These are phyloP conservation scores for Sporothrix variecibatus DNA, from an alignment of 2,329 filamentous ascomycete genomes.

Conservation along the genomic window DNA sequence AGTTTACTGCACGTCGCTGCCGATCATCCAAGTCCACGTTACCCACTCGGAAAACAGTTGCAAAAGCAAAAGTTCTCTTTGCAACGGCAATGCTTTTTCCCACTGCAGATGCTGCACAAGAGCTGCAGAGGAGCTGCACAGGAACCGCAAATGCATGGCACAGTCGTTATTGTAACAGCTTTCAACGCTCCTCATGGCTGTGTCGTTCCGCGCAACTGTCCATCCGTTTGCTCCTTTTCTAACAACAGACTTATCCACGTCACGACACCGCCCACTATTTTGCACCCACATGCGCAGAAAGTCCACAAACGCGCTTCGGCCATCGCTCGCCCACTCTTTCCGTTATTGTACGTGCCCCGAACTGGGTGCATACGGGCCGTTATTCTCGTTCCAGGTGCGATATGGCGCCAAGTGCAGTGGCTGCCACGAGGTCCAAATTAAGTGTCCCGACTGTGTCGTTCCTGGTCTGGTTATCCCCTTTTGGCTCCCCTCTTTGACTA, in stretches of 20 bases:
- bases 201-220: constrained; percentile 15
- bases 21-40: neutral
- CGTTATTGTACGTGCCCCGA: neutral
- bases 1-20: neutral
- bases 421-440: neutral
- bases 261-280: neutral
- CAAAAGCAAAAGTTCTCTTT: neutral
- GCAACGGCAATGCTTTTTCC: neutral
- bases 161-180: too few species aligned
- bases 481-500: neutral
- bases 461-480: neutral
- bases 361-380: neutral
- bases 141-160: neutral
- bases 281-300: neutral
- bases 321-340: neutral
- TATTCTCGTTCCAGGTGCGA: neutral
- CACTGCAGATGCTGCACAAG: neutral
- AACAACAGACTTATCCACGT: neutral
- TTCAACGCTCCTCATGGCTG: too few species aligned
- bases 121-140: too few species aligned
- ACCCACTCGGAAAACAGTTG: neutral
- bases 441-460: constrained; percentile 2
- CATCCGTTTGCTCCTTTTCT: neutral
- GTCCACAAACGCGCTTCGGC: neutral
- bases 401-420: neutral